phyloP scores from a whole-genome alignment of 805 yeast genomes.

The Starmerella floris region DNA sequence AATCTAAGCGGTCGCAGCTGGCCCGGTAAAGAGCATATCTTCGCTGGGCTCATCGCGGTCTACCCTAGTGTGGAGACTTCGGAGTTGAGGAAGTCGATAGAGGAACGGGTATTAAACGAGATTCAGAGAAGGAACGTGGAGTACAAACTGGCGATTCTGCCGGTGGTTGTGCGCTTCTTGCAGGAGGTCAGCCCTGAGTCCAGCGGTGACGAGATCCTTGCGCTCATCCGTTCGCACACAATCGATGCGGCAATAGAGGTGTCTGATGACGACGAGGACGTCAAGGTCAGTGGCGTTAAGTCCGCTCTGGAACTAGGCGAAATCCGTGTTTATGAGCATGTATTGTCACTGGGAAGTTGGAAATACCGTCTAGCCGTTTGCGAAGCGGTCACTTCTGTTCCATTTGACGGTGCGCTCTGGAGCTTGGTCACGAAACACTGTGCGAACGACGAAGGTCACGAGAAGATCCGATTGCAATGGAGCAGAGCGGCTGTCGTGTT shows the following conservation, averaged over 20 bases:
- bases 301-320: conserved; percentile 5
- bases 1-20: conserved; percentile 70
- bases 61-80: conserved; percentile 25
- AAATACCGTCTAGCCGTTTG: conserved; percentile 39
- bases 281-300: conserved; percentile 10
- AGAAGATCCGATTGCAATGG: conserved; percentile 45
- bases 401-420: conserved; percentile 13
- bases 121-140: conserved; percentile 50
- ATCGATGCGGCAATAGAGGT: neutral
- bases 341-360: conserved; percentile 39
- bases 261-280: conserved; percentile 22
- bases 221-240: neutral
- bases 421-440: conserved; percentile 6
- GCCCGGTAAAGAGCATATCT: conserved; percentile 70
- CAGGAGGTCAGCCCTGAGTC: conserved; percentile 11
- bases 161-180: conserved; percentile 40
- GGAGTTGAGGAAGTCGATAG: conserved; percentile 29
- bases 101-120: conserved; percentile 41
- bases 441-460: conserved; percentile 25
- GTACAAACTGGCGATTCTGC: conserved; percentile 47
- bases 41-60: conserved; percentile 55
- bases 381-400: conserved; percentile 28
- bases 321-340: conserved; percentile 4
- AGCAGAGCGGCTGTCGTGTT: conserved; percentile 29
- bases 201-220: neutral